phyloP scores from a whole-genome alignment of 805 yeast species.

The Zygosaccharomyces bisporus region DNA sequence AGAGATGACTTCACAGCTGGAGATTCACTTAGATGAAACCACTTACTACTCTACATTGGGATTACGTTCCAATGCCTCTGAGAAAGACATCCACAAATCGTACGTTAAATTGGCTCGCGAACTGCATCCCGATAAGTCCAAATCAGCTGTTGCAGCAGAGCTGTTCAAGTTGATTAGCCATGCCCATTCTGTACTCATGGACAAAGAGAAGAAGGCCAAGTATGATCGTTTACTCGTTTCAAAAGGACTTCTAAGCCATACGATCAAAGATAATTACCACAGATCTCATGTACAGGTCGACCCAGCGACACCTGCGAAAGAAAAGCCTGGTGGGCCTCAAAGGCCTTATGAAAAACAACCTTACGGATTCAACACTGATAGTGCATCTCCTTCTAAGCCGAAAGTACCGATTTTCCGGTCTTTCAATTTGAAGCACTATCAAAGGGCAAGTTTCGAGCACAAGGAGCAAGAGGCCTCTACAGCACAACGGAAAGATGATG shows the following conservation, averaged over 20 bases:
- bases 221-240: slow-evolving; percentile 24
- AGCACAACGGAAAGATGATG: background rate
- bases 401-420: slow-evolving; percentile 26
- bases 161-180: slow-evolving; percentile 32
- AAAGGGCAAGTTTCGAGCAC: slow-evolving; percentile 13
- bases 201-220: slow-evolving; percentile 18
- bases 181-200: slow-evolving; percentile 33
- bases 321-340: slow-evolving; percentile 14
- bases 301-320: slow-evolving; percentile 2
- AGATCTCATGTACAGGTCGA: background rate
- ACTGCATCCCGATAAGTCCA: slow-evolving; percentile 80
- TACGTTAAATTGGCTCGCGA: slow-evolving; percentile 68
- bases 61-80: slow-evolving; percentile 24
- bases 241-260: slow-evolving; percentile 21
- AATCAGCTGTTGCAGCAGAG: slow-evolving; percentile 35
- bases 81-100: slow-evolving; percentile 60
- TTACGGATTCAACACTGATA: slow-evolving; percentile 31
- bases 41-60: slow-evolving; percentile 33
- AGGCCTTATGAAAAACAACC: slow-evolving; percentile 36
- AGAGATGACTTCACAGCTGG: slow-evolving; percentile 12
- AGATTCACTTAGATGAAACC: slow-evolving; percentile 27
- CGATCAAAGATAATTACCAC: slow-evolving; percentile 10
- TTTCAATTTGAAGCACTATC: slow-evolving; percentile 31
- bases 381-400: slow-evolving; percentile 7
- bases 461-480: slow-evolving; percentile 7